Conservation (phyloP, 495 filamentous ascomycete genomes). For the Extremus antarcticus region DNA sequence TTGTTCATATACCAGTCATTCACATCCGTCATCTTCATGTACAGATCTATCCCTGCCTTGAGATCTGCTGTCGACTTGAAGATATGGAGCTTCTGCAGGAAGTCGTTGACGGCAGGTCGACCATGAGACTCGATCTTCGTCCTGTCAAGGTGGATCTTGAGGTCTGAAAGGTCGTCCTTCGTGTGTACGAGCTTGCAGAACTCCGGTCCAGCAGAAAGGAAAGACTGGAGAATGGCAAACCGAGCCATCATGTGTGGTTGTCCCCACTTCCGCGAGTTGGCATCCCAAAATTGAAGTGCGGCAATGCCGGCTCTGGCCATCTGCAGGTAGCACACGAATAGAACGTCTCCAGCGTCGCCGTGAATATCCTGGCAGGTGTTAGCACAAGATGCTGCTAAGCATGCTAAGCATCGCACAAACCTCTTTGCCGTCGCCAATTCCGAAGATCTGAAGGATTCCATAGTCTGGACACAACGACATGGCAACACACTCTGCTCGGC, state of each 20-base stretch:
- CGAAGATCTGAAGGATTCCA: constrained; percentile 78
- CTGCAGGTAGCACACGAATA: constrained; percentile 73
- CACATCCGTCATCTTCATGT: constrained; percentile 71
- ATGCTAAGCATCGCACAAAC: neutral
- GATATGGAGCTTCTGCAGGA: constrained; percentile 82
- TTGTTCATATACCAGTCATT: constrained; percentile 67
- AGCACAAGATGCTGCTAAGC: neutral
- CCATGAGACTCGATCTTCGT: constrained; percentile 59
- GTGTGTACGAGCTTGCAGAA: constrained; percentile 72
- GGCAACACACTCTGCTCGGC: constrained; percentile 76
- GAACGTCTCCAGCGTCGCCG: constrained; percentile 68
- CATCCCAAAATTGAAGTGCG: constrained; percentile 83
- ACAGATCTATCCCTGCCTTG: constrained; percentile 61
- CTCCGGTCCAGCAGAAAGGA: constrained; percentile 70
- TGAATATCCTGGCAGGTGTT: constrained; percentile 43
- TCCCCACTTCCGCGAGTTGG: constrained; percentile 83
- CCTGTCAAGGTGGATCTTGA: constrained; percentile 70
- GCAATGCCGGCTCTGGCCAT: constrained; percentile 86
- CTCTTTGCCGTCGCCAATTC: constrained; percentile 62
- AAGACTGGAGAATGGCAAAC: constrained; percentile 77
- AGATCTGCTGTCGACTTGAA: constrained; percentile 88
- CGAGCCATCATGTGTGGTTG: constrained; percentile 92
- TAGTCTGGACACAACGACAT: constrained; percentile 91
- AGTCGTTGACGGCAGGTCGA: constrained; percentile 69
- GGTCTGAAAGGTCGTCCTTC: constrained; percentile 65